Percentiles rank a stretch among this genome's conserved stretches.
phyloP scores from a whole-genome alignment of 1,284 basidiomycete genomes.

The Cutaneotrichosporon spelunceum region DNA sequence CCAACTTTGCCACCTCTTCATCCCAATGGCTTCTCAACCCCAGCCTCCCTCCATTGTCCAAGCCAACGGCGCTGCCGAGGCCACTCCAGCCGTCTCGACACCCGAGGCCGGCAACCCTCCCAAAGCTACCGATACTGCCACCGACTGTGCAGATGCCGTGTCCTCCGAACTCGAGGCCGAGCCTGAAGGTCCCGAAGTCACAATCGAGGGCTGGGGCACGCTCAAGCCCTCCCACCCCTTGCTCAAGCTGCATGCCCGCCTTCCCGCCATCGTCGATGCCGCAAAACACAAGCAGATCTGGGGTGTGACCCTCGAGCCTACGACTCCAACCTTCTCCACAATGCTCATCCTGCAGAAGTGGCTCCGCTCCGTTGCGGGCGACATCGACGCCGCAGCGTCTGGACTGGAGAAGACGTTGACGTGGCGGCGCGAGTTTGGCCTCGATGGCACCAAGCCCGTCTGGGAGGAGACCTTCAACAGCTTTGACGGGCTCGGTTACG shows the following conservation, averaged over 20 bases:
- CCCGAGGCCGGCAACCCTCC: background rate
- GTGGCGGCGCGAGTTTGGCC: constrained; percentile 31
- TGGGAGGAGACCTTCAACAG: constrained; percentile 6
- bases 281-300: constrained; percentile 28
- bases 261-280: constrained; percentile 21
- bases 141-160: background rate
- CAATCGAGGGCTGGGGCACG: constrained; percentile 19
- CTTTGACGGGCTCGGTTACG: constrained; percentile 32
- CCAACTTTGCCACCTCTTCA: background rate
- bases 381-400: constrained; percentile 23
- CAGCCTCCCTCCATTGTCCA: background rate
- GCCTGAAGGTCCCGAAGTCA: background rate
- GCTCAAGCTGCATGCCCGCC: constrained; percentile 19
- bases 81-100: background rate
- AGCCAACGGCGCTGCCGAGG: background rate
- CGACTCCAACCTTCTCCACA: constrained; percentile 20
- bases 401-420: constrained; percentile 25
- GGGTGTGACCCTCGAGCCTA: constrained; percentile 28
- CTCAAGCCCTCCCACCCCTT: constrained; percentile 25
- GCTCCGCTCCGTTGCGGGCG: constrained; percentile 24
- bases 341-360: constrained; percentile 32
- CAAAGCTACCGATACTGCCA: background rate
- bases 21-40: background rate
- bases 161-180: background rate
- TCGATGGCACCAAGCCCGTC: constrained; percentile 14